phyloP scores from a whole-genome alignment of 2,329 filamentous ascomycete genomes.

The Fusarium denticulatum region DNA sequence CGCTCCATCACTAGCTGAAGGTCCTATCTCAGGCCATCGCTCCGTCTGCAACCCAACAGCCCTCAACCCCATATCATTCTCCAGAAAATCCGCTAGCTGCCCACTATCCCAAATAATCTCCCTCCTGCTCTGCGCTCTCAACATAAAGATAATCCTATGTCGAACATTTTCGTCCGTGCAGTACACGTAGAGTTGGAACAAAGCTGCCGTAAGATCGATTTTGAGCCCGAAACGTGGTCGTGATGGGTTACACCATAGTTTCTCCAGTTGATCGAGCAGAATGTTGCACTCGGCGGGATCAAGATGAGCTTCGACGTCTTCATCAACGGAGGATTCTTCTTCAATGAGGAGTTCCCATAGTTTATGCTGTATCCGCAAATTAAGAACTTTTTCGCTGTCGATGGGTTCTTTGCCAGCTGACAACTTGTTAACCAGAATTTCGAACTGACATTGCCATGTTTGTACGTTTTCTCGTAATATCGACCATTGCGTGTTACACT shows the following conservation, averaged over 20 bases:
- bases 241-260: background rate
- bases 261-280: background rate
- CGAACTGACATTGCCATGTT: background rate
- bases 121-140: background rate
- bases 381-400: background rate
- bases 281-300: background rate
- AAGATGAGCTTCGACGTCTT: background rate
- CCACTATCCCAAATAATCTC: slow-evolving; percentile 10
- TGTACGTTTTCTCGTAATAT: background rate
- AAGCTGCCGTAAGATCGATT: background rate
- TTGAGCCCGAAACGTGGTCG: slow-evolving; percentile 4
- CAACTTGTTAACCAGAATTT: background rate
- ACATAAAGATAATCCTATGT: background rate
- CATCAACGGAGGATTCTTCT: background rate
- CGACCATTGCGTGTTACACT: background rate
- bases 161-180: background rate
- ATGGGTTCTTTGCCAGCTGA: background rate
- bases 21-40: slow-evolving; percentile 9
- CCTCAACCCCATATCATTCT: background rate
- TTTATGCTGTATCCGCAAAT: slow-evolving; percentile 6
- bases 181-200: slow-evolving; percentile 9
- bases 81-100: background rate
- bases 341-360: background rate
- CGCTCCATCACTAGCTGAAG: background rate
- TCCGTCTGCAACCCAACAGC: background rate